Conservation (phyloP, 176 grass and related monocot genomes). For the Microstegium vimineum region DNA sequence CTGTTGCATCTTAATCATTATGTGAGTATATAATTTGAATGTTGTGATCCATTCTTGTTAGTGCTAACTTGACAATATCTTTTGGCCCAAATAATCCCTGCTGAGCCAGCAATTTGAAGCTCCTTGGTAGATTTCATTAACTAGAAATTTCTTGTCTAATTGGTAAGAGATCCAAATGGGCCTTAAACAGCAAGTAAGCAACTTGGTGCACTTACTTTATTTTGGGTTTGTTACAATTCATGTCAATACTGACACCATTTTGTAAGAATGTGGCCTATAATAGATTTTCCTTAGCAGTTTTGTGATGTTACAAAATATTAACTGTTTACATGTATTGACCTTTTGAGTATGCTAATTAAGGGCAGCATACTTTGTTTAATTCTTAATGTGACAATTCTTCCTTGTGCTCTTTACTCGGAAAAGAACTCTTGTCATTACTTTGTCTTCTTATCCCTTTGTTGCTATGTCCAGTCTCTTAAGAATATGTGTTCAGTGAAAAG, state of each 20-base stretch:
- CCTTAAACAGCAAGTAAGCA: not conserved
- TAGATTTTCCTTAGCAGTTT: not conserved
- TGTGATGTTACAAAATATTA: not conserved
- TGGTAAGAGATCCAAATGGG: not conserved
- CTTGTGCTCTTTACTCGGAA: not conserved
- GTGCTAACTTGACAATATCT: not conserved
- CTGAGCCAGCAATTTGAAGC: not conserved
- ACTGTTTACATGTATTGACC: not conserved
- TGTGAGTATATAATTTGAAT: not conserved
- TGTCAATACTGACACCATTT: not conserved
- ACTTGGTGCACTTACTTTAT: not conserved
- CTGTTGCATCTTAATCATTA: not conserved
- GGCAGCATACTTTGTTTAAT: not conserved
- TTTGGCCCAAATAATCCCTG: not conserved
- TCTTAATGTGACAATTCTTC: not conserved
- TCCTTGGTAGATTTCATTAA: not conserved
- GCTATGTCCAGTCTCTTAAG: slow-evolving; percentile 11
- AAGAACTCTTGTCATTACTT: not conserved
- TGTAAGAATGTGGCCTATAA: not conserved
- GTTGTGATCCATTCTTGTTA: not conserved
- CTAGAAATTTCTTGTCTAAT: not conserved
- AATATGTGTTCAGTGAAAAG: not conserved
- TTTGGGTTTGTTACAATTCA: not conserved
- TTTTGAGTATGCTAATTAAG: not conserved
- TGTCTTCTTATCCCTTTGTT: not conserved